Evolutionary conservation across 495 filamentous ascomycete species (phyloP).

Genomic region (Recurvomyces mirabilis): DNA sequence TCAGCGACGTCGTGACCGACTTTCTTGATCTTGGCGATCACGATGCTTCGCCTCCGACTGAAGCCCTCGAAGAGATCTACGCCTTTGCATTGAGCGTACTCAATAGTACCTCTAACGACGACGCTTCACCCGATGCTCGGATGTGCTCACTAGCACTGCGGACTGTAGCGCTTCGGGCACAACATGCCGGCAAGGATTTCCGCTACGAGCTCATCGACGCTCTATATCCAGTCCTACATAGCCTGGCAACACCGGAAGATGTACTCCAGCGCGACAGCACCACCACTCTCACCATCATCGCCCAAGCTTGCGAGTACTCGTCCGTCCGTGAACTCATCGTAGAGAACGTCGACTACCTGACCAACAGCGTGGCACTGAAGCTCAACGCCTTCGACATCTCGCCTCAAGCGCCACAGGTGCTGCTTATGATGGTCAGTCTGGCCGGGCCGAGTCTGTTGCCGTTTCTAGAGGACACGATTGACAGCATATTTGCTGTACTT

Average conservation of each 20-base stretch:
- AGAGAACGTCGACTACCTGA: constrained; percentile 91
- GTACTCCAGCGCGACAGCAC: constrained; percentile 73
- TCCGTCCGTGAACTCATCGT: constrained; percentile 70
- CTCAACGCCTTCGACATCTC: constrained; percentile 86
- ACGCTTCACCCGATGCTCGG: constrained; percentile 47
- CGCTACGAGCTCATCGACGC: constrained; percentile 80
- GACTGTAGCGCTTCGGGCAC: constrained; percentile 31
- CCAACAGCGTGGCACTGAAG: constrained; percentile 81
- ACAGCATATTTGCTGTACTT: constrained; percentile 77
- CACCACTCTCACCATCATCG: constrained; percentile 67
- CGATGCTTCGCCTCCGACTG: constrained; percentile 35
- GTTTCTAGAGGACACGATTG: constrained; percentile 83
- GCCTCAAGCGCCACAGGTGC: constrained; percentile 77
- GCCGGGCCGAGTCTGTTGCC: constrained; percentile 73
- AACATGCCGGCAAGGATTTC: constrained; percentile 45
- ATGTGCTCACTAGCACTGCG: constrained; percentile 33
- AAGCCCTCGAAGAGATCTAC: constrained; percentile 69
- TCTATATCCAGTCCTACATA: constrained; percentile 76
- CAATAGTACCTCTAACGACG: constrained; percentile 34
- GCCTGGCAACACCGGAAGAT: constrained; percentile 61
- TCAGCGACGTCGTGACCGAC: constrained; percentile 1
- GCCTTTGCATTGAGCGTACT: constrained; percentile 59
- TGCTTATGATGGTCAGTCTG: constrained; percentile 88
- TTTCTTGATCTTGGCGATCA: constrained; percentile 3
- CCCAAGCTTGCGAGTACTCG: constrained; percentile 60